A percentile compares a stretch with the other conserved stretches of the same genome.
phyloP scores from a whole-genome alignment of 192 early-diverging fungal species.

The Coemansia sp. region DNA sequence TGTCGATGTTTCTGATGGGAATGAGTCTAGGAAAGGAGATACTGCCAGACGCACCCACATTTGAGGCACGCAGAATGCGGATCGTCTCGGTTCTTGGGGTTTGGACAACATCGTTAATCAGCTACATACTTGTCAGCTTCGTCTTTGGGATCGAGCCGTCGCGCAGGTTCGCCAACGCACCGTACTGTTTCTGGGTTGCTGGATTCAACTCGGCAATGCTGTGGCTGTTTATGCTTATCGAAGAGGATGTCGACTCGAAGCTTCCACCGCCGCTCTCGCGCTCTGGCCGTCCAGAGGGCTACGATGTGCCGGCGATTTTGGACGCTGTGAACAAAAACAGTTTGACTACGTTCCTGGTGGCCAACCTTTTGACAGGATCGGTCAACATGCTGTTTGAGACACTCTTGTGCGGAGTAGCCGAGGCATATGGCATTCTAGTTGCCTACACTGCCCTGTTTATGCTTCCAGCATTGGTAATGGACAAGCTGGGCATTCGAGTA shows the following conservation, averaged over 20 bases:
- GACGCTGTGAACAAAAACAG: conserved; percentile 79
- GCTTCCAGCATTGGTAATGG: conserved; percentile 37
- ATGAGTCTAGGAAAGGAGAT: conserved; percentile 69
- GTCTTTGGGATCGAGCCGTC: conserved; percentile 63
- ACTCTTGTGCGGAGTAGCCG: conserved; percentile 54
- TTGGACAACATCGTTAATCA: conserved; percentile 44
- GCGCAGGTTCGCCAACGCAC: conserved; percentile 70
- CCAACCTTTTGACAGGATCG: conserved; percentile 84
- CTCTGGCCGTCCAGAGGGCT: conserved; percentile 38
- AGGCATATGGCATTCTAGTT: conserved; percentile 53
- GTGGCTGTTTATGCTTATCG: conserved; percentile 60
- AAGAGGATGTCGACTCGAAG: conserved; percentile 58
- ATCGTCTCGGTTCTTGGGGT: conserved; percentile 48
- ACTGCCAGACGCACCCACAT: conserved; percentile 49
- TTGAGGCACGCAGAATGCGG: conserved; percentile 53
- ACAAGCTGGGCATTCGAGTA: conserved; percentile 19
- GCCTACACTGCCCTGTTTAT: conserved; percentile 60
- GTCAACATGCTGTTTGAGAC: conserved; percentile 83
- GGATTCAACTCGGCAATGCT: conserved; percentile 68
- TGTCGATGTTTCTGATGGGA: conserved; percentile 76
- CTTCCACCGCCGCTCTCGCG: conserved; percentile 41
- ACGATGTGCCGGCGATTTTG: conserved; percentile 60
- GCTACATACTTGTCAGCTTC: conserved; percentile 56
- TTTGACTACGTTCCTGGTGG: conserved; percentile 80
- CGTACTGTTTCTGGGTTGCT: conserved; percentile 78